Conservation (phyloP, 176 grass and related monocot genomes). For the Otatea glauca region DNA sequence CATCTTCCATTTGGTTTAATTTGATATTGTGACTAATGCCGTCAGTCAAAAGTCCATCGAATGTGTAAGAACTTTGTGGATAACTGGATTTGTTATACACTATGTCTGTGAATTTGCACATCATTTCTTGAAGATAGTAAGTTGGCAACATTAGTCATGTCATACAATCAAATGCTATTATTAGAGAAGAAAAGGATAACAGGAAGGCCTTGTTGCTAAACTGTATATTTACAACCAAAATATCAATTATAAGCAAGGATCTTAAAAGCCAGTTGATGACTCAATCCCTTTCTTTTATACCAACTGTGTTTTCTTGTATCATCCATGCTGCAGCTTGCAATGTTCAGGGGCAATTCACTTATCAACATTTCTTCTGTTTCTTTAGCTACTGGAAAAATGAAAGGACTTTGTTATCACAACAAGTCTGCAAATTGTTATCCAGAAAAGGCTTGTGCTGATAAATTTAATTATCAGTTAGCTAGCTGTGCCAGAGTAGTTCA, state of each 20-base stretch:
- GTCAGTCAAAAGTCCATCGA: neutral
- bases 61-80: neutral
- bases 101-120: neutral
- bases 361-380: neutral
- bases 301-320: neutral
- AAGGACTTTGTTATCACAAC: neutral
- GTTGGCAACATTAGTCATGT: neutral
- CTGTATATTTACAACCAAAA: neutral
- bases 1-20: constrained; percentile 13
- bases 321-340: neutral
- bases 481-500: neutral
- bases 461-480: neutral
- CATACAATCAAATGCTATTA: neutral
- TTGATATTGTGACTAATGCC: neutral
- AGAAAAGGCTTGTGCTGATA: neutral
- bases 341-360: neutral
- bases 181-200: neutral
- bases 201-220: constrained; percentile 3
- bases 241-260: neutral
- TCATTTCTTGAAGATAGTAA: neutral
- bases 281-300: too few relatives aligned
- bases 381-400: neutral
- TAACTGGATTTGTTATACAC: neutral
- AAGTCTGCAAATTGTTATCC: neutral
- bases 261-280: neutral